A percentile compares a stretch with the other conserved stretches of the same genome.
phyloP scores from a whole-genome alignment of 202 grass and related monocot species.

The Brachypodium distachyon region DNA sequence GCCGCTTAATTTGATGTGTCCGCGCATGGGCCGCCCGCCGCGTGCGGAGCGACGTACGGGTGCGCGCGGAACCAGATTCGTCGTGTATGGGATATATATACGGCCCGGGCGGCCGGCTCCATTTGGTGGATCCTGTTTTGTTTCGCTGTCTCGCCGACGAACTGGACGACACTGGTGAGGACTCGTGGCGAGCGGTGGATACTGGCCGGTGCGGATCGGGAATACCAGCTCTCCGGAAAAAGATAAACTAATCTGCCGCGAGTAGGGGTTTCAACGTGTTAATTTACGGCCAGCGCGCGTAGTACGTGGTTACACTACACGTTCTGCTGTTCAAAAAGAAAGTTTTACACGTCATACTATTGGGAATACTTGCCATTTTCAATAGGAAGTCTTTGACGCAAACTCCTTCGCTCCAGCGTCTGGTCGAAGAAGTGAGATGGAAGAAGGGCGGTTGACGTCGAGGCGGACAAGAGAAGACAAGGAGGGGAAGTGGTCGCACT shows the following conservation, averaged over 20 bases:
- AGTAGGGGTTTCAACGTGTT: background rate
- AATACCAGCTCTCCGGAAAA: background rate
- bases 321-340: too few relatives aligned
- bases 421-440: too few relatives aligned
- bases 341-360: too few relatives aligned
- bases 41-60: background rate
- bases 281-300: background rate
- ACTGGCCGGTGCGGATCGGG: background rate
- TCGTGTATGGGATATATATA: background rate
- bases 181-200: background rate
- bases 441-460: too few relatives aligned
- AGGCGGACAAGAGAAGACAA: too few relatives aligned
- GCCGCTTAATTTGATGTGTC: background rate
- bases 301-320: too few relatives aligned
- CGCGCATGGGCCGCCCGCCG: background rate
- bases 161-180: too few relatives aligned
- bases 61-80: constrained; percentile 10
- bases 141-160: too few relatives aligned
- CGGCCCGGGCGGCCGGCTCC: background rate
- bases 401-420: too few relatives aligned
- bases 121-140: background rate
- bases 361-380: too few relatives aligned
- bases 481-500: too few relatives aligned
- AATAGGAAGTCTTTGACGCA: too few relatives aligned
- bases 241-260: background rate